Evolutionary conservation across 306 rosid genomes (phyloP).

Genomic region (Ziziphus jujuba): DNA sequence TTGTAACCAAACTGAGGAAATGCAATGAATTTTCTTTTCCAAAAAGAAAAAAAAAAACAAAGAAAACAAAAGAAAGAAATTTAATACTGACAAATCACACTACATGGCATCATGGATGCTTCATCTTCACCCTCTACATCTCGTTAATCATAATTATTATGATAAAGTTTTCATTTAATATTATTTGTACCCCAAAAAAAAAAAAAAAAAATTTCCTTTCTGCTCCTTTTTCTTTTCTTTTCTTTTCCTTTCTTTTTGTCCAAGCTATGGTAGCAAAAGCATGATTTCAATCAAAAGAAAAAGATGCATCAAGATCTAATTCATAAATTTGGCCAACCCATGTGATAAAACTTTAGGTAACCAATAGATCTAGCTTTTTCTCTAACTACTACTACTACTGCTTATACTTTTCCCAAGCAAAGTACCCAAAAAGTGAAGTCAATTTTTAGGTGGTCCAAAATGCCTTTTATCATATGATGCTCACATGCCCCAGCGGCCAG

Average conservation of each 20-base stretch:
- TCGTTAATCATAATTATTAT: slow-evolving; percentile 12
- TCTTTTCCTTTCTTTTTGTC: not conserved
- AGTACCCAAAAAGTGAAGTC: slow-evolving; percentile 41
- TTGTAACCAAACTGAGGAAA: slow-evolving; percentile 26
- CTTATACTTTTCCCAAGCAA: slow-evolving; percentile 38
- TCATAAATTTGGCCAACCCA: slow-evolving; percentile 21
- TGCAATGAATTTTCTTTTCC: slow-evolving; percentile 32
- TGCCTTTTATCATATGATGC: slow-evolving; percentile 17
- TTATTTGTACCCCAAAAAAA: not conserved
- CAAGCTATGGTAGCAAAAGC: not conserved
- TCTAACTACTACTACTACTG: slow-evolving; percentile 1
- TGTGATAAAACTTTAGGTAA: slow-evolving; percentile 27
- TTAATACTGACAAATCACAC: not conserved
- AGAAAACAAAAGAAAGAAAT: too few species aligned
- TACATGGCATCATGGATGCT: too few species aligned
- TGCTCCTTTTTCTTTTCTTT: not conserved
- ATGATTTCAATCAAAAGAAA: slow-evolving; percentile 2
- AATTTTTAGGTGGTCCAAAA: slow-evolving; percentile 46
- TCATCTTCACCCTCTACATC: not conserved
- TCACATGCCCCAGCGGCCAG: slow-evolving; percentile 36
- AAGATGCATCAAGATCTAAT: slow-evolving; percentile 4
- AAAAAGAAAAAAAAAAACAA: too few species aligned
- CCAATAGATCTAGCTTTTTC: slow-evolving; percentile 21
- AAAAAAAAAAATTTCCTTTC: slow-evolving; percentile 18
- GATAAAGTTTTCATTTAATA: not conserved